phyloP scores from a whole-genome alignment of 1,284 basidiomycete genomes.

The Moniliophthora roreri region DNA sequence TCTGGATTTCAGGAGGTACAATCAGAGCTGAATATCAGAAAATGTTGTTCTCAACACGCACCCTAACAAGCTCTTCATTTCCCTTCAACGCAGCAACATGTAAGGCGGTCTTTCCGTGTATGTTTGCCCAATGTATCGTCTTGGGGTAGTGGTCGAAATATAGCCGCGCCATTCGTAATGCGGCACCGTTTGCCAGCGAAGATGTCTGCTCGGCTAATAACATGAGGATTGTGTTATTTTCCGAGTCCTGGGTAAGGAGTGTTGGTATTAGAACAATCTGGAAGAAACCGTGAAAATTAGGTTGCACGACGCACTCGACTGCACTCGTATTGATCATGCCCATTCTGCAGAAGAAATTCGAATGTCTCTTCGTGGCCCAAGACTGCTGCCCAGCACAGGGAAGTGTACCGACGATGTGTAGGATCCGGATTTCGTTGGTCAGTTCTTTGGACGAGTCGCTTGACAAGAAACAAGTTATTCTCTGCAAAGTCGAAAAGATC shows the following conservation, averaged over 20 bases:
- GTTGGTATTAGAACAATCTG: background rate
- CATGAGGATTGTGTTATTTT: constrained; percentile 89
- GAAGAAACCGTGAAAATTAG: constrained; percentile 7
- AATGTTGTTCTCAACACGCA: constrained; percentile 36
- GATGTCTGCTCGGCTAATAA: constrained; percentile 78
- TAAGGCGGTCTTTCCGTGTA: constrained; percentile 85
- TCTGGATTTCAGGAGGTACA: constrained; percentile 41
- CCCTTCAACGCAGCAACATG: constrained; percentile 89
- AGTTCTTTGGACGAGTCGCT: constrained; percentile 75
- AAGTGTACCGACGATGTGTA: constrained; percentile 72
- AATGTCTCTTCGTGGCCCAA: constrained; percentile 87
- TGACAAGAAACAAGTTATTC: constrained; percentile 89
- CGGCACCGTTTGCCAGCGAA: constrained; percentile 52
- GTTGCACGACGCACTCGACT: constrained; percentile 64
- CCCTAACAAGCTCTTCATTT: constrained; percentile 84
- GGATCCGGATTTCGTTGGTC: constrained; percentile 90
- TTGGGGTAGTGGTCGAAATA: constrained; percentile 83
- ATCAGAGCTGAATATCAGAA: constrained; percentile 18
- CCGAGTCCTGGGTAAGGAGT: constrained; percentile 62
- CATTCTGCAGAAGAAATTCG: constrained; percentile 79
- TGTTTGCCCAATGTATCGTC: constrained; percentile 89
- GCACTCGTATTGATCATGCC: constrained; percentile 89
- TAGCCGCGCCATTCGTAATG: constrained; percentile 75
- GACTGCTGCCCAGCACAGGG: constrained; percentile 85
- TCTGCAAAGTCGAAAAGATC: constrained; percentile 47